Evolutionary conservation across 2,329 filamentous ascomycete genomes (phyloP).

Genomic region (Ceratocystis colombiana): DNA sequence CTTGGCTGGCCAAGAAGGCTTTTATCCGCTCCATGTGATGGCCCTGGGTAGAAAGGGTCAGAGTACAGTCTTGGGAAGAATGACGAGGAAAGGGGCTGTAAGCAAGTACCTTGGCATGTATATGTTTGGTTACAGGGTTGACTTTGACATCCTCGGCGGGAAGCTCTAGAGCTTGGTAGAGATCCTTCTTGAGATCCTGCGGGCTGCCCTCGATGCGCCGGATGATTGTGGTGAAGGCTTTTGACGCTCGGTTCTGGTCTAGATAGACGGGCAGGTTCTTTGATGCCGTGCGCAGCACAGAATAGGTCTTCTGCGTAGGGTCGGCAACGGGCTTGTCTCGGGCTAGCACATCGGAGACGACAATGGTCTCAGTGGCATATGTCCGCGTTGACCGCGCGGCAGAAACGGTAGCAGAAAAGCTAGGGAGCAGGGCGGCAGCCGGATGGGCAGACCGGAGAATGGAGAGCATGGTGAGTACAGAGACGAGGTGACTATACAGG

Average conservation of each 20-base stretch:
- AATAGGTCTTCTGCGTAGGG: conserved; percentile 47
- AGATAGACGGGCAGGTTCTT: conserved; percentile 70
- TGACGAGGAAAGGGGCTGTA: conserved; percentile 17
- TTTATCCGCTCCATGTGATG: conserved; percentile 20
- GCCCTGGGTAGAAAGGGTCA: conserved; percentile 17
- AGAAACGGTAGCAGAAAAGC: conserved; percentile 13
- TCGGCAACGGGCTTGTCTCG: conserved; percentile 27
- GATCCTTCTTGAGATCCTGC: conserved; percentile 50
- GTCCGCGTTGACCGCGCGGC: conserved; percentile 22
- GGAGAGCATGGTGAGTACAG: conserved; percentile 4
- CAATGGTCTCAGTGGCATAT: conserved; percentile 26
- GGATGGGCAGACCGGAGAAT: background rate
- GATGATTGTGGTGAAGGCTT: conserved; percentile 60
- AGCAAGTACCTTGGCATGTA: conserved; percentile 56
- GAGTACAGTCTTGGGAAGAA: background rate
- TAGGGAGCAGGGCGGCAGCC: conserved; percentile 17
- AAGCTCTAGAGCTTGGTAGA: conserved; percentile 50
- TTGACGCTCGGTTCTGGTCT: conserved; percentile 61
- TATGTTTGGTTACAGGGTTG: conserved; percentile 57
- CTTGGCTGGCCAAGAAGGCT: conserved; percentile 32
- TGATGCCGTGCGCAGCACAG: conserved; percentile 59
- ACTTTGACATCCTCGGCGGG: conserved; percentile 44
- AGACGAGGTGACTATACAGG: background rate
- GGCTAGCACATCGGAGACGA: conserved; percentile 21
- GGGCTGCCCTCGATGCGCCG: conserved; percentile 71